Conservation (phyloP, 2,329 filamentous ascomycete genomes). For the Verruconis gallopava region DNA sequence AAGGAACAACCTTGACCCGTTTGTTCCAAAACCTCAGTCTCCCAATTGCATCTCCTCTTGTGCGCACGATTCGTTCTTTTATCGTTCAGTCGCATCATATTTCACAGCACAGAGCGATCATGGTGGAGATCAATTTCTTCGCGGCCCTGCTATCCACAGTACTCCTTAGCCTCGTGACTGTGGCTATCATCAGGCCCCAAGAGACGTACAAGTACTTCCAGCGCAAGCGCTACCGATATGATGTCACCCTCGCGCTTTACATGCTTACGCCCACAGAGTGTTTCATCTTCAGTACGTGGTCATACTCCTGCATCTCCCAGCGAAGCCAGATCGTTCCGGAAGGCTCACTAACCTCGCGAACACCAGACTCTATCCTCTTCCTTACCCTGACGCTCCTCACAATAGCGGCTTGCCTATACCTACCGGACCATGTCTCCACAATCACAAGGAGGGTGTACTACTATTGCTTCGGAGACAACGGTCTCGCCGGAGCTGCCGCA, state of each 20-base stretch:
- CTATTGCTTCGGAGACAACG: constrained; percentile 70
- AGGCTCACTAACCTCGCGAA: constrained; percentile 11
- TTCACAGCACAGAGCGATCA: too few species aligned
- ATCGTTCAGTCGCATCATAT: too few species aligned
- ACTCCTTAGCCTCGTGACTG: not conserved
- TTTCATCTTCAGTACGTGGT: constrained; percentile 73
- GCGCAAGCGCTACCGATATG: constrained; percentile 95
- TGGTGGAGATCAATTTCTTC: constrained; percentile 22
- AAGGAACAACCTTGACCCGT: too few species aligned
- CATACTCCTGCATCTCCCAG: constrained; percentile 1
- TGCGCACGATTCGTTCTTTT: too few species aligned
- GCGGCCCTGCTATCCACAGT: constrained; percentile 25
- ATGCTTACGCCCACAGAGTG: constrained; percentile 96
- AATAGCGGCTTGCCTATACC: constrained; percentile 80
- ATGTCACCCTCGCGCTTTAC: constrained; percentile 92
- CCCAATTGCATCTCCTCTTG: too few species aligned
- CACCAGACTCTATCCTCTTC: constrained; percentile 76
- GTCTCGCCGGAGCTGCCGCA: not conserved
- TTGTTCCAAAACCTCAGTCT: too few species aligned
- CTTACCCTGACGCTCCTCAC: constrained; percentile 75
- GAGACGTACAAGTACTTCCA: constrained; percentile 70
- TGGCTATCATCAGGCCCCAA: constrained; percentile 32
- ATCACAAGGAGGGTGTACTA: constrained; percentile 82
- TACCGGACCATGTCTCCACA: constrained; percentile 77
- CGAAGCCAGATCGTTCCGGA: constrained; percentile 5